Evolutionary conservation across 1,284 basidiomycete species (phyloP).

Genomic region (Cutaneotrichosporon cutaneum): DNA sequence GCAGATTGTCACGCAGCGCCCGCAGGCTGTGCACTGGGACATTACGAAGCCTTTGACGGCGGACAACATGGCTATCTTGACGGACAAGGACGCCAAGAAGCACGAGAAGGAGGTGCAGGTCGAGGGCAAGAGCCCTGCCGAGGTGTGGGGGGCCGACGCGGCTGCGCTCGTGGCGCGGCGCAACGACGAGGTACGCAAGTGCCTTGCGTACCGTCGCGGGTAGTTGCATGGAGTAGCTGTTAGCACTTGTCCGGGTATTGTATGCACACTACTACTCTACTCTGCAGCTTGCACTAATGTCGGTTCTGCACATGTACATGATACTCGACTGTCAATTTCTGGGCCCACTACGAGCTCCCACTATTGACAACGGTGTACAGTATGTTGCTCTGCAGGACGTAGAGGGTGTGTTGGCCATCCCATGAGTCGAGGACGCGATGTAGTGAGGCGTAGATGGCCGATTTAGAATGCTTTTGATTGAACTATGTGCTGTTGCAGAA

Average conservation of each 20-base stretch:
- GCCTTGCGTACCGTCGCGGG: constrained; percentile 37
- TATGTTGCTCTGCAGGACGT: no score
- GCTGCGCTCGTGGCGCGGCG: constrained; percentile 57
- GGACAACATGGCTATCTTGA: constrained; percentile 80
- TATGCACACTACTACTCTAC: background rate
- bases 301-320: no score
- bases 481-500: no score
- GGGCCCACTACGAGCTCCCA: no score
- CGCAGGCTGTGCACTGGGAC: constrained; percentile 69
- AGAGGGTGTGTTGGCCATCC: no score
- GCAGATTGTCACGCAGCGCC: constrained; percentile 62
- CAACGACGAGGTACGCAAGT: constrained; percentile 58
- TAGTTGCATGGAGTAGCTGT: constrained; percentile 14
- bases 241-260: no score
- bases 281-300: no score
- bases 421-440: no score
- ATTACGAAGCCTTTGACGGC: constrained; percentile 61
- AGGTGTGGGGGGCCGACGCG: constrained; percentile 67
- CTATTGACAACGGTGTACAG: no score
- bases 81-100: constrained; percentile 67
- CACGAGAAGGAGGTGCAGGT: constrained; percentile 62
- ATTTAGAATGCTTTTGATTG: no score
- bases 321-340: no score
- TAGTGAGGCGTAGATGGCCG: no score
- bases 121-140: constrained; percentile 54